These are phyloP conservation scores for Sequoiadendron giganteum DNA, from an alignment of 75 land plant genomes.

Conservation along the genomic window DNA sequence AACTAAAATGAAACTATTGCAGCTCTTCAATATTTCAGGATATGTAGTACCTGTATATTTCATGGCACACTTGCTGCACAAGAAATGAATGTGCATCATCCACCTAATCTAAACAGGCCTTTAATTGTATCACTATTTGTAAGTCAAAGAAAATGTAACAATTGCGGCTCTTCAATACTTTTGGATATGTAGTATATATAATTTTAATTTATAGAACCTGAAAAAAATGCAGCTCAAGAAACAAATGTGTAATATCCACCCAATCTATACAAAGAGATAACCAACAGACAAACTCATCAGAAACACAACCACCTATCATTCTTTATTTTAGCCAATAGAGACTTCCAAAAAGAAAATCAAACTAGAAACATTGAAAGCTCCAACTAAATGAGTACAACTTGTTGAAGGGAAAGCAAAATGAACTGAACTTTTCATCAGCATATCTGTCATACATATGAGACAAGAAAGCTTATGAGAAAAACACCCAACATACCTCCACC, in stretches of 20 bases:
- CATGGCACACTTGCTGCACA: neutral
- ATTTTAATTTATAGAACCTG: neutral
- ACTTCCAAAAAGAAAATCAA: neutral
- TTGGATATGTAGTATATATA: neutral
- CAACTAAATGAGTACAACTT: neutral
- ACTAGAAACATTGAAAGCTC: neutral
- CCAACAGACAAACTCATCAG: neutral
- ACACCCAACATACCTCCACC: conserved; percentile 71
- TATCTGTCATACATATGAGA: neutral
- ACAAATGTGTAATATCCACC: neutral
- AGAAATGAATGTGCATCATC: neutral
- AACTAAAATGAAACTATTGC: neutral
- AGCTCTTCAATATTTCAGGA: too few species aligned
- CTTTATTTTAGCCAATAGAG: neutral
- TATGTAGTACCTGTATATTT: neutral
- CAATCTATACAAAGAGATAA: neutral
- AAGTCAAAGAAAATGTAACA: neutral
- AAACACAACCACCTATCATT: neutral
- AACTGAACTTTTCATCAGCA: neutral
- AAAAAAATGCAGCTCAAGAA: neutral
- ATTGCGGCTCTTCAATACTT: neutral
- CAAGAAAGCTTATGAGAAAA: neutral
- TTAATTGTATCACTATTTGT: neutral
- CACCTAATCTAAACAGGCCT: neutral
- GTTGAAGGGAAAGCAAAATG: neutral